Conservation (phyloP, 257 asterid species). For the Prunella vulgaris region DNA sequence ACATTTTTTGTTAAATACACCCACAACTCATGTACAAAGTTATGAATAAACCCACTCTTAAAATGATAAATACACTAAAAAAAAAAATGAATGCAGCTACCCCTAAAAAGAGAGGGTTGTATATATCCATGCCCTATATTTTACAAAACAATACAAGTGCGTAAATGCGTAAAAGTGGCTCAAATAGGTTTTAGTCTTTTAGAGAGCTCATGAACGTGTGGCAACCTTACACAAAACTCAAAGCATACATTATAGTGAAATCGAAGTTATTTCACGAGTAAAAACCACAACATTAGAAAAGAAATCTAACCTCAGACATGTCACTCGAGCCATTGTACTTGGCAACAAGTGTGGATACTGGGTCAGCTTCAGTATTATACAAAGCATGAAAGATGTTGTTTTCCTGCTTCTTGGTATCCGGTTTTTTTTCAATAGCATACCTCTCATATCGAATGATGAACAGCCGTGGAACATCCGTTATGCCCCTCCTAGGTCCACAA, state of each 20-base stretch:
- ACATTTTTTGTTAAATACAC: too few species aligned
- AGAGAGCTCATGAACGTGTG: not conserved
- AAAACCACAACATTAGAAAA: not conserved
- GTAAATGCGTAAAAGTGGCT: too few species aligned
- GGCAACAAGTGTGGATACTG: slow-evolving; percentile 88
- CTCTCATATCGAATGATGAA: slow-evolving; percentile 83
- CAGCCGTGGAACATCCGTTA: slow-evolving; percentile 55
- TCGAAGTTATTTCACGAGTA: not conserved
- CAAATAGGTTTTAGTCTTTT: not conserved
- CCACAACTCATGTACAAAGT: too few species aligned
- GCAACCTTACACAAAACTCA: not conserved
- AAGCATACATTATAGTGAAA: not conserved
- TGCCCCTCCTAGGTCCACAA: slow-evolving; percentile 81
- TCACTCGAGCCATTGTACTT: slow-evolving; percentile 81
- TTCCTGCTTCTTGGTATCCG: slow-evolving; percentile 37
- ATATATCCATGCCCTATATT: too few species aligned
- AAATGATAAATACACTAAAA: too few species aligned
- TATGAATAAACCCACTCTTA: too few species aligned
- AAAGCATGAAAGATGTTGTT: slow-evolving; percentile 51
- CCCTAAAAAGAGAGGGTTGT: too few species aligned
- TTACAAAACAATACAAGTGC: too few species aligned
- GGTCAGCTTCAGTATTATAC: slow-evolving; percentile 62
- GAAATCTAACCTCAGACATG: slow-evolving; percentile 56
- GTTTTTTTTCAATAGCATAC: slow-evolving; percentile 33
- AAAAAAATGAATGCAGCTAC: too few species aligned